These are phyloP conservation scores for Jatropha multifida DNA, from an alignment of 441 rosid genomes.

Conservation along the genomic window DNA sequence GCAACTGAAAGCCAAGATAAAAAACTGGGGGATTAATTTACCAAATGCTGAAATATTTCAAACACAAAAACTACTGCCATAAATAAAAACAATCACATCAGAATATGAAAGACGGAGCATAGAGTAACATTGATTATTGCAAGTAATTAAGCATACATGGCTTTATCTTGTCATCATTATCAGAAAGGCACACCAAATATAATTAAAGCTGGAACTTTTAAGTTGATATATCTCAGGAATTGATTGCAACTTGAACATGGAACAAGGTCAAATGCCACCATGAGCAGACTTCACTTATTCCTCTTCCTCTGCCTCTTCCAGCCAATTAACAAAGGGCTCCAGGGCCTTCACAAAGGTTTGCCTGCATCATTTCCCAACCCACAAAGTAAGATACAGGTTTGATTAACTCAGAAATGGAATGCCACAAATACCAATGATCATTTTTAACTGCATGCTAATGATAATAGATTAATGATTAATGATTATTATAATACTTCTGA, in stretches of 20 bases:
- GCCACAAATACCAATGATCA: not conserved
- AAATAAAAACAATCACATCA: not conserved
- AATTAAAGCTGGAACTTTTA: conserved; percentile 16
- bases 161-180: conserved; percentile 10
- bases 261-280: not conserved
- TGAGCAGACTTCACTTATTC: conserved; percentile 44
- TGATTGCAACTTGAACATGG: conserved; percentile 6
- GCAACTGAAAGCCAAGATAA: too few relatives aligned
- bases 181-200: conserved; percentile 26
- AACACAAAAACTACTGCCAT: not conserved
- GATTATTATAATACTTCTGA: not conserved
- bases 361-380: conserved; percentile 36
- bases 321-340: conserved; percentile 95
- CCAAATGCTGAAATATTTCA: too few relatives aligned
- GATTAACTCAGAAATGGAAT: not conserved
- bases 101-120: not conserved
- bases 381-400: not conserved
- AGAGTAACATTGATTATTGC: conserved; percentile 15
- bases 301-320: conserved; percentile 98
- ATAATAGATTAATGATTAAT: not conserved
- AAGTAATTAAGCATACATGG: conserved; percentile 3
- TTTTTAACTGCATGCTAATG: not conserved
- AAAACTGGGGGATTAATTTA: too few relatives aligned
- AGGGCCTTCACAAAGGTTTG: conserved; percentile 89
- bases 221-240: conserved; percentile 20